phyloP scores from a whole-genome alignment of 257 asterid species.

The Fraxinus pennsylvanica region DNA sequence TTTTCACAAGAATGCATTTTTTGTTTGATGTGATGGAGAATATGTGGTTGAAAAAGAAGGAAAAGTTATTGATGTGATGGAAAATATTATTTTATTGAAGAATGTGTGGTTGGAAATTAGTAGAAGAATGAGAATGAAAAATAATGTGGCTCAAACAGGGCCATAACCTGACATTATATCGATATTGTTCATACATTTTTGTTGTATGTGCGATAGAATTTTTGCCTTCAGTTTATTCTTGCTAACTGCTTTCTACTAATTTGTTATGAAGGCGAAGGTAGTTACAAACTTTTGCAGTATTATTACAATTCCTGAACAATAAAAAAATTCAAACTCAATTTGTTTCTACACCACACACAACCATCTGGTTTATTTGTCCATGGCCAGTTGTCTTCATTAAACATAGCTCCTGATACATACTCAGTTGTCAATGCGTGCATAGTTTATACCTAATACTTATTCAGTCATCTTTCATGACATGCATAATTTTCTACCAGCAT shows the following conservation, averaged over 20 bases:
- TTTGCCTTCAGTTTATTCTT: background rate
- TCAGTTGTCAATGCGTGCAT: background rate
- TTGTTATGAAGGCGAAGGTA: background rate
- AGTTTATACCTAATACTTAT: background rate
- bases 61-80: no score
- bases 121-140: no score
- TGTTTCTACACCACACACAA: background rate
- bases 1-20: no score
- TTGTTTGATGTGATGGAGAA: no score
- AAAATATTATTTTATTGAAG: no score
- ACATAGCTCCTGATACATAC: background rate
- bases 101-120: no score
- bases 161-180: background rate
- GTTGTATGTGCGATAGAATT: background rate
- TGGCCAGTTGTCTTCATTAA: background rate
- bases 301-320: background rate
- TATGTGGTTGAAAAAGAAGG: no score
- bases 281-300: background rate
- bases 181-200: background rate
- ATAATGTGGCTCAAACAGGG: no score
- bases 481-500: background rate
- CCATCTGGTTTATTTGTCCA: background rate
- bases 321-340: background rate
- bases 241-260: background rate
- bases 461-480: slow-evolving; percentile 3